Evolutionary conservation across 768 basidiomycete species (phyloP), one percentile per base, ranked within the genome.

Genomic region (Kondoa malvinella): DNA sequence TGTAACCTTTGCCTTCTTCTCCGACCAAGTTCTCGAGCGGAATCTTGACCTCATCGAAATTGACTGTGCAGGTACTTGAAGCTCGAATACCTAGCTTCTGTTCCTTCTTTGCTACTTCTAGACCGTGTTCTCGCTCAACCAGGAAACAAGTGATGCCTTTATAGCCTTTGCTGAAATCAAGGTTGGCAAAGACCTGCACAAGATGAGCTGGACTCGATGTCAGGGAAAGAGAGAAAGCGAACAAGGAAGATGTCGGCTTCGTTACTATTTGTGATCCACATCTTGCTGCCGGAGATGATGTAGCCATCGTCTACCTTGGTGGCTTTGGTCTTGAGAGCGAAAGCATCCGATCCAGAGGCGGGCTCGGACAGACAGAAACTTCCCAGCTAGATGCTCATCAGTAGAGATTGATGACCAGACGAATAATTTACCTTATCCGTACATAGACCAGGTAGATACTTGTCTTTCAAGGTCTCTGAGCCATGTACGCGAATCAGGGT

Each of bases 81-180:
- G 95, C 92, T 68, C 89, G 83, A 76, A 99, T 97, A 63, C 95
- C 95, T 59, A 97, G 84, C 76, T 99, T 99, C 78, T 95, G 86
- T 77, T 99, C 95, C 80, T 96, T 96, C 82, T 99, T 99, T 21
- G 92, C 92, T 68, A 97, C 90, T 77, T 96, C 81, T 69, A 99
- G 82, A 14, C 94, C 95, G 89, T 92, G 92, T 69, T 94, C 91
- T 78, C 89, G 94, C 58, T 90, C 91, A 30, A 90, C 88, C 60
- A 94, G 80, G 78, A 99, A 99, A 78, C 94, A 97, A 2, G 95
- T 94, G 77, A 99, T 99, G 26, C 95, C 95, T 78, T 97, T 99
- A 83, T 99, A 97, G 0, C 95, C 92, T 76, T 91, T 90, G 71
- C 83, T 87, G 0, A 89, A 87, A 77, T 95, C 90, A 25, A 91